Evolutionary conservation across 2,329 filamentous ascomycete species (phyloP), one percentile per base, ranked within the genome.

Genomic region (Annulohypoxylon truncatum): DNA sequence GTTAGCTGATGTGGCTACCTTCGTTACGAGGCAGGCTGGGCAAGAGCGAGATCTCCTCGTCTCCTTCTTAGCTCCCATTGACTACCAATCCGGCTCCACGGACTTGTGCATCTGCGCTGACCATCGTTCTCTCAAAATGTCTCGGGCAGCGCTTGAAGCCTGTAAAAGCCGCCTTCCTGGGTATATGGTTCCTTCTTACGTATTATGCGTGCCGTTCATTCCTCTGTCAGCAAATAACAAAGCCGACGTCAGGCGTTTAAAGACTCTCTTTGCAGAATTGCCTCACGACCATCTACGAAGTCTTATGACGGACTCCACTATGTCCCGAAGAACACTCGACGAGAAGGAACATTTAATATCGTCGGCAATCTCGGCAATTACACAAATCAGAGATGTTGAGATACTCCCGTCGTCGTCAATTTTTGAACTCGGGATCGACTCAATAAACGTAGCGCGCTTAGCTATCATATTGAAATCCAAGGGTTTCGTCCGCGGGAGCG

Each of bases 111-210:
- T 81, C 1, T 69, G 76, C 8, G 64, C 68, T 2, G 78, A 80
- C 24, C 68, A 75, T 2, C 76, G 79, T 1, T 74, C 78, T 13
- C 71, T 80, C 9, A 72, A 75, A 0, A 72, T 89, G 2, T 78
- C 84, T 6, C 76, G 74, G 0, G 76, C 76, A 2, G 86, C 89
- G 4, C 84, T 84, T 69, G 81, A 85, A 22, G 86, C 88, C n/a
- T 97, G 94, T 71, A 85, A 86, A 31, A 81, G 86, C 1, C 87
- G 83, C 20, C 84, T 97, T 2, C 92, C 94, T 0, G 86, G 85
- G 0, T 97, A 97, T 76, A 97, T 97, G 94, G 87, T 97, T 1
- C 95, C 94, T 0, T 94, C 93, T 0, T 92, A 96, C 73, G 89
- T 96, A 63, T 81, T 97, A 22, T 86, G 86, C 2, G 79, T 97